phyloP scores from a whole-genome alignment of 2,329 filamentous ascomycete genomes.

The Cladosporium sp. region DNA sequence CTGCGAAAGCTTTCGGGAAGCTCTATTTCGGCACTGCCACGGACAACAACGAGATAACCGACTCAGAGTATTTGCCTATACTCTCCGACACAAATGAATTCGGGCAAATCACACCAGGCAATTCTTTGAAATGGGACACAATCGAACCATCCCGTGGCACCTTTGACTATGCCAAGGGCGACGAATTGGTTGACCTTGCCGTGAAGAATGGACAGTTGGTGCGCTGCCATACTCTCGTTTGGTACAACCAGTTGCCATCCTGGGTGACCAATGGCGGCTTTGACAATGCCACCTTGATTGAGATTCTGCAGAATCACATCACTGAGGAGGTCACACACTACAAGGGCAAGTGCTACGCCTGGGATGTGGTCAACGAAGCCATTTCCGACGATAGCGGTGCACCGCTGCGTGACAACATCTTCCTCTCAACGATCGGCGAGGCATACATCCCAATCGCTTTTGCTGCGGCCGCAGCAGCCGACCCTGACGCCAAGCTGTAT shows the following conservation, averaged over 20 bases:
- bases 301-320: conserved; percentile 61
- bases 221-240: conserved; percentile 63
- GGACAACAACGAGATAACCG: conserved; percentile 53
- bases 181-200: conserved; percentile 47
- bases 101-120: conserved; percentile 64
- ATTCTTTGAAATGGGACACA: conserved; percentile 64
- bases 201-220: conserved; percentile 49
- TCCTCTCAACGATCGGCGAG: conserved; percentile 56
- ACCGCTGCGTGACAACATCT: conserved; percentile 54
- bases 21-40: conserved; percentile 52
- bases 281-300: conserved; percentile 59
- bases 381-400: conserved; percentile 55
- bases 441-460: conserved; percentile 61
- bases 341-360: conserved; percentile 61
- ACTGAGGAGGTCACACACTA: conserved; percentile 59
- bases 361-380: conserved; percentile 68
- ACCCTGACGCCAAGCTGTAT: conserved; percentile 59
- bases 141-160: conserved; percentile 58
- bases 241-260: conserved; percentile 55
- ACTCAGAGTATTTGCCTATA: conserved; percentile 57
- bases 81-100: conserved; percentile 59
- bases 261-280: conserved; percentile 54
- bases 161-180: conserved; percentile 61
- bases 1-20: conserved; percentile 29
- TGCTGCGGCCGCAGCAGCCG: conserved; percentile 54